Base-by-base conservation (phyloP, 2,329 filamentous ascomycete genomes). In the Fusarium penzigii region DNA sequence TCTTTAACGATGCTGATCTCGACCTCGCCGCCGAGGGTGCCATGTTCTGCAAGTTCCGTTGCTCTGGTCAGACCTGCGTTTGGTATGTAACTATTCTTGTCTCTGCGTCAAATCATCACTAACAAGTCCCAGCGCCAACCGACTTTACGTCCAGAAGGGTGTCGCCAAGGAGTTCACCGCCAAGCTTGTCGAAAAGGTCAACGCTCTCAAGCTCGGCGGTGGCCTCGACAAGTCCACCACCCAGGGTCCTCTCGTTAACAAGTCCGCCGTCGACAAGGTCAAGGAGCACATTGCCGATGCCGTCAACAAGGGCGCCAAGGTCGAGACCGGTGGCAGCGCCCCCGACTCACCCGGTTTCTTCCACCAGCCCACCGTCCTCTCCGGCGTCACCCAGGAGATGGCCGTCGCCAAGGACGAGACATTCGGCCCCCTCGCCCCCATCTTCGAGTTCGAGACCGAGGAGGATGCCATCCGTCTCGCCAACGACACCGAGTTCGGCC, bases 331-430 rank as follows among this genome's bases (percentile, higher is more conserved):
- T 81, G 58, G 75, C 77, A 59, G 88, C 91, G 70, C 60, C 6
- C 72, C 85, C 85, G 87, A 84, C 83, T 66, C 84, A 81, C 48
- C 85, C 73, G 71, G 75, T 12, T 39, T 78, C 70, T 92, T 90
- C 76, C 90, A 84, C 72, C 79, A 88, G 59, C 86, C 86, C 1
- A 91, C 89, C 0, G 83, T 92, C 29, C 79, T 92, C 46, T 82
- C 84, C 14, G 85, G 83, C 41, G 63, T 69, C 16, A 67, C 65
- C 41, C 50, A 59, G 51, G 59, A 68, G 44, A 70, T 69, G 65
- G 53, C 53, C 16, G 59, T 69, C 2, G 62, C 59, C 25, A 59
- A 58, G 36, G 67, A 70, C 46, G 69, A 71, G 62, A 68, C 65
- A 11, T 71, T 70, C 39, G 69, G 66, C 1, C 68, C 68, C 8